Base-by-base conservation (phyloP, 2,329 filamentous ascomycete species). In the Alternaria brassicae region DNA sequence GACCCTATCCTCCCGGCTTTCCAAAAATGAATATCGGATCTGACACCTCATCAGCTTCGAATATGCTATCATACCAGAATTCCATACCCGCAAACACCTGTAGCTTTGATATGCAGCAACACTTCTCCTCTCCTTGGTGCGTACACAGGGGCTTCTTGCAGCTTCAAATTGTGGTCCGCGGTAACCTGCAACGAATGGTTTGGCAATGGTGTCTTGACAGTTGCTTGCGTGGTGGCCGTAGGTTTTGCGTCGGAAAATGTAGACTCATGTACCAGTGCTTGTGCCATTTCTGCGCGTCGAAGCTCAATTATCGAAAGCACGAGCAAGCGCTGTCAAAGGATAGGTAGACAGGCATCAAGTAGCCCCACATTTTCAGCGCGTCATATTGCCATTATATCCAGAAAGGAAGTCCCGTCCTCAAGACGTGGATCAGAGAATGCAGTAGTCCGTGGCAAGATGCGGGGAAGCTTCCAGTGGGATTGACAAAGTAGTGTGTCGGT, bases 21-120 rank as follows among this genome's bases (percentile, higher is more conserved):
- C 88, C 88, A 90, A 66, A 89, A 88, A 71, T 91, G 88, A 63
- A 90, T 84, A 67, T 90, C 88, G 1, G 87, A 89, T 39, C 84
- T 86, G 58, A 8, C 8, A 4, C 2, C 15, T 13, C 8, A 4
- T 70, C 6, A 47, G 42, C 27, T 21, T 19, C 23, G 65, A 41
- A 17, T 34, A 13, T 5, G 3, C 1, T 6, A 1, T 7, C n/a
- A 4, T 3, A 23, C 2, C 4, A 7, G 13, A 8, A 3, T 6
- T 15, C 10, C 76, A 68, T 75, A 87, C 81, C 88, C 87, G 75
- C 88, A 89, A 36, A 89, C 86, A 41, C 87, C 87, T 3, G 86
- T 88, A 1, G 83, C 82, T 70, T 87, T 88, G 65, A 89, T 81
- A 60, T 89, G 86, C 9, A 89, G 67, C 2, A 88, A 75, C 1